Evolutionary conservation across 192 early-diverging fungal genomes (phyloP), one percentile per base, ranked within the genome.

Genomic region (Spinellus fusiger): DNA sequence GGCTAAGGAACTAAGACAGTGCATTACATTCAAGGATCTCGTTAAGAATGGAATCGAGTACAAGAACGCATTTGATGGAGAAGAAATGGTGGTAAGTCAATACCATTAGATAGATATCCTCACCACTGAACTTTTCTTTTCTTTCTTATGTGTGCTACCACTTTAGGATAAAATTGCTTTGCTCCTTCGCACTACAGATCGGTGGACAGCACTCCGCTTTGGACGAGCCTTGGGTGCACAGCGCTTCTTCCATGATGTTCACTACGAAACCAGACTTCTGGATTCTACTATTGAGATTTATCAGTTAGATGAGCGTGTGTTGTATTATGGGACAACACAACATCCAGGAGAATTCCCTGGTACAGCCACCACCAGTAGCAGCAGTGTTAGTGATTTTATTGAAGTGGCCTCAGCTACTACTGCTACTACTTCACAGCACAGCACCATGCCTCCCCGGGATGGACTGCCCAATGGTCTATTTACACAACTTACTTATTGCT

Each of bases 181-280:
- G 15, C 86, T 95, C 18, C 85, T 94, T 64, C 79, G 82, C 54
- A 90, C 92, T 0, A 85, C 82, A 3, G 93, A 98, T 67, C 82
- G 94, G 48, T 92, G 94, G 50, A 71, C 95, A 61, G 91, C 93
- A 7, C 71, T 96, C 22, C 76, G 93, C 1, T 71, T 96, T 3
- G 96, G 96, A 9, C 83, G 93, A 20, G 86, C 92, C 16, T 66
- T 98, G 54, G 94, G 91, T 69, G 84, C 89, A 44, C 96, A 98
- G 74, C 79, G 81, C 18, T 86, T 96, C 56, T 93, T 98, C 69
- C 90, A 94, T 63, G 93, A 98, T 75, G 93, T 96, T 10, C 81
- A 77, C 9, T 94, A 89, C 62, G 86, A 86, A 52, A 88, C 87
- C 69, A 77, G 88, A 9, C 84, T 97, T 54, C 80, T 92, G 8